Conservation (phyloP, 352 stramenopile species). For the Elongisporangium undulatum region DNA sequence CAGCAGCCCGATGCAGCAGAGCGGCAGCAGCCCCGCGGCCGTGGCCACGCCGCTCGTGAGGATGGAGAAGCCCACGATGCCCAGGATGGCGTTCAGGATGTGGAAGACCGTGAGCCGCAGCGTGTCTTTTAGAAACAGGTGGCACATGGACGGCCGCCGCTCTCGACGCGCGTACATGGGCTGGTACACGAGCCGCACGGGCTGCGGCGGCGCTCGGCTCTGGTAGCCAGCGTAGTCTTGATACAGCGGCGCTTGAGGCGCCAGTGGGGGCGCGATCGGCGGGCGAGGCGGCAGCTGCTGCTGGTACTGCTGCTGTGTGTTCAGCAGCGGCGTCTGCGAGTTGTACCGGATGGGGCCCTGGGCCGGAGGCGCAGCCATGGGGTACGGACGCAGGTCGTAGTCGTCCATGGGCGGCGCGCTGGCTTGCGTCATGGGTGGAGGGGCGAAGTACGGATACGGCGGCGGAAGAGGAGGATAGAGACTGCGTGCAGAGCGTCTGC, state of each 20-base stretch:
- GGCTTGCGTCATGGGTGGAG: not conserved
- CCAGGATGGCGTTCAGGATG: conserved; percentile 53
- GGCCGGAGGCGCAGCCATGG: not conserved
- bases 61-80: conserved; percentile 38
- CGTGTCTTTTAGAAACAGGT: not conserved
- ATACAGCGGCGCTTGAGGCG: not conserved
- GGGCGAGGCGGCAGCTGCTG: not conserved
- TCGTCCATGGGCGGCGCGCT: not conserved
- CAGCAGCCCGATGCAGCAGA: conserved; percentile 63
- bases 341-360: not conserved
- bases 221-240: not conserved
- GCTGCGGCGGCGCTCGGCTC: not conserved
- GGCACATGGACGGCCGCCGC: not conserved
- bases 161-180: not conserved
- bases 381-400: not conserved
- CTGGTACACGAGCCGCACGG: not conserved
- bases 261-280: not conserved
- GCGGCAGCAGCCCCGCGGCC: conserved; percentile 41
- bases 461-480: not conserved
- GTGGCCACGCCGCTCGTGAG: conserved; percentile 46
- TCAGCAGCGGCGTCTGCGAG: not conserved
- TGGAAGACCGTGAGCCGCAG: conserved; percentile 32
- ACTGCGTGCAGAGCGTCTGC: not conserved
- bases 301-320: not conserved
- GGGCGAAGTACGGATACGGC: not conserved